Percentiles rank a stretch among this genome's conserved stretches.
Evolutionary conservation across 805 yeast species (phyloP).

Genomic region (Saccharomycopsis schoenii): DNA sequence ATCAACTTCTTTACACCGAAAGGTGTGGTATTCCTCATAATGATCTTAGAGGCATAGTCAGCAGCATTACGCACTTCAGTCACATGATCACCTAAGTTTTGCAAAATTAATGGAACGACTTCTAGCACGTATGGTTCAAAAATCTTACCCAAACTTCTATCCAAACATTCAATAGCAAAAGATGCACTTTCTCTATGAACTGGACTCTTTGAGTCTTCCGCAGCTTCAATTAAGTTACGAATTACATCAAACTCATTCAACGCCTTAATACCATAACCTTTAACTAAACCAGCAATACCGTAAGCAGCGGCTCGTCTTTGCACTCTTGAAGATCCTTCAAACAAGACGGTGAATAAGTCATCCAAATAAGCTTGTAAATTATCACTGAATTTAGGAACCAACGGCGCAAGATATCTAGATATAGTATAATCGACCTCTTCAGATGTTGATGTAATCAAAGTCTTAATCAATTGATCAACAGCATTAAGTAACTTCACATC

Average conservation of each 20-base stretch:
- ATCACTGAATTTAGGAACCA: slow-evolving; percentile 49
- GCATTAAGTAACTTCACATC: slow-evolving; percentile 59
- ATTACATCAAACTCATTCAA: slow-evolving; percentile 69
- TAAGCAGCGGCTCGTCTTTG: slow-evolving; percentile 91
- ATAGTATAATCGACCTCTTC: slow-evolving; percentile 86
- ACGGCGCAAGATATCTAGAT: slow-evolving; percentile 76
- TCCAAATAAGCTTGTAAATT: slow-evolving; percentile 48
- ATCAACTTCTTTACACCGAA: slow-evolving; percentile 86
- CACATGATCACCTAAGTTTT: slow-evolving; percentile 73
- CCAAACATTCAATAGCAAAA: slow-evolving; percentile 74
- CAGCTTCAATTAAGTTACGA: slow-evolving; percentile 65
- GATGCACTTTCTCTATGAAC: slow-evolving; percentile 80
- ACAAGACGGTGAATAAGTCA: slow-evolving; percentile 47
- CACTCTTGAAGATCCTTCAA: slow-evolving; percentile 37
- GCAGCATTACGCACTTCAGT: slow-evolving; percentile 88
- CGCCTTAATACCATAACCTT: slow-evolving; percentile 79
- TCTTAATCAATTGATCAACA: slow-evolving; percentile 57
- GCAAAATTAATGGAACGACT: slow-evolving; percentile 69
- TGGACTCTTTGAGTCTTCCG: slow-evolving; percentile 75
- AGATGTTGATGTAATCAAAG: slow-evolving; percentile 71
- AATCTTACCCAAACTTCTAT: slow-evolving; percentile 59
- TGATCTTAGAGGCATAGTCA: slow-evolving; percentile 70
- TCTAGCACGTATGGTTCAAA: slow-evolving; percentile 95
- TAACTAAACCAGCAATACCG: slow-evolving; percentile 88
- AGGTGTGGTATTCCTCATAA: slow-evolving; percentile 87